Percentiles rank a stretch among this genome's conserved stretches.
phyloP scores from a whole-genome alignment of 352 stramenopile species.

The Pythium biforme region DNA sequence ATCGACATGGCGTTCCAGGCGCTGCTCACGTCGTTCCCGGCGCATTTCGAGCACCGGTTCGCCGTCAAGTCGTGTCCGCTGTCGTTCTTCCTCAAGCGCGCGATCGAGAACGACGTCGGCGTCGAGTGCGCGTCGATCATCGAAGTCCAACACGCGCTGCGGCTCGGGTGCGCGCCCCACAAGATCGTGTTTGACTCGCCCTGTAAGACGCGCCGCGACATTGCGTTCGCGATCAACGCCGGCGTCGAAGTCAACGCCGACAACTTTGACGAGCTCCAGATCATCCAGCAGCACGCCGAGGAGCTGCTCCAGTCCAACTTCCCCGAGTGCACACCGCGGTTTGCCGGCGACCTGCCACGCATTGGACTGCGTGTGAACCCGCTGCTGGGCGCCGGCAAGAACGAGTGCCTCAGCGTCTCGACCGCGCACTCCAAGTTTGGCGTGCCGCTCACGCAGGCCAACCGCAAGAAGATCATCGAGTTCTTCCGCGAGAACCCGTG shows the following conservation, averaged over 20 bases:
- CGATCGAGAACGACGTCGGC: slow-evolving; percentile 74
- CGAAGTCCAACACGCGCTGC: slow-evolving; percentile 79
- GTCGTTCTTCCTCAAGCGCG: slow-evolving; percentile 79
- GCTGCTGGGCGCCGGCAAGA: slow-evolving; percentile 84
- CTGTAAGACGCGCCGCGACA: slow-evolving; percentile 89
- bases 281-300: slow-evolving; percentile 81
- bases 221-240: slow-evolving; percentile 79
- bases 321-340: slow-evolving; percentile 51
- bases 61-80: slow-evolving; percentile 89
- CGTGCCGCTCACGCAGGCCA: slow-evolving; percentile 64
- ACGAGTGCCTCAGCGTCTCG: slow-evolving; percentile 85
- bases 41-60: slow-evolving; percentile 87
- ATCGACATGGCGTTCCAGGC: slow-evolving; percentile 85
- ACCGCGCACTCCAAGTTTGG: slow-evolving; percentile 93
- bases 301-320: slow-evolving; percentile 88
- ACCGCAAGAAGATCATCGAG: slow-evolving; percentile 53
- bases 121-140: slow-evolving; percentile 83
- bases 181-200: slow-evolving; percentile 92
- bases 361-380: slow-evolving; percentile 93
- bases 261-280: slow-evolving; percentile 87
- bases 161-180: slow-evolving; percentile 62
- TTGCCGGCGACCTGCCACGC: slow-evolving; percentile 57
- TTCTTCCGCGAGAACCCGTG: slow-evolving; percentile 84
- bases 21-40: slow-evolving; percentile 74
- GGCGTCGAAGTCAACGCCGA: slow-evolving; percentile 91